Evolutionary conservation across 495 filamentous ascomycete species (phyloP).

Genomic region (Diplogelasinospora grovesii): DNA sequence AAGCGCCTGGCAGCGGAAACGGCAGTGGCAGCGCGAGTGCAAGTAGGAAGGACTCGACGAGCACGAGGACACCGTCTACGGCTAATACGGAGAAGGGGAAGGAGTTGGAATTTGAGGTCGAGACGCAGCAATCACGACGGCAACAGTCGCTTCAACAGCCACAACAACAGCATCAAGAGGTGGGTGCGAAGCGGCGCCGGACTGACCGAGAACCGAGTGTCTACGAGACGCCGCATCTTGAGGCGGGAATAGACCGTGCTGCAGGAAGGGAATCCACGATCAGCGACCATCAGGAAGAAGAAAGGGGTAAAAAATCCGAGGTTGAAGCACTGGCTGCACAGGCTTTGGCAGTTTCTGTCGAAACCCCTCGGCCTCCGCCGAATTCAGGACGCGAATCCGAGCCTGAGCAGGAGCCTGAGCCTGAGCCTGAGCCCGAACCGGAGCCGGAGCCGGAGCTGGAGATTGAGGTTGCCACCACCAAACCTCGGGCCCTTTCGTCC

Average conservation of each 20-base stretch:
- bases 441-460: slow-evolving; percentile 9
- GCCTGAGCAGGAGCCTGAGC: slow-evolving; percentile 10
- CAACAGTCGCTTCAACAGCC: slow-evolving; percentile 3
- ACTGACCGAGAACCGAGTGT: background rate
- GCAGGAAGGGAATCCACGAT: slow-evolving; percentile 1
- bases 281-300: background rate
- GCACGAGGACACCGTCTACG: slow-evolving; percentile 21
- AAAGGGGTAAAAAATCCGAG: background rate
- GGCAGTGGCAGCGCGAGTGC: slow-evolving; percentile 15
- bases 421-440: background rate
- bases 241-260: background rate
- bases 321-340: background rate
- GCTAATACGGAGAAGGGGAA: slow-evolving; percentile 25
- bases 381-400: slow-evolving; percentile 4
- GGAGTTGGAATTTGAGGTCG: slow-evolving; percentile 15
- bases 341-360: background rate
- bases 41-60: slow-evolving; percentile 22
- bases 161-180: background rate
- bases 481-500: too few species aligned
- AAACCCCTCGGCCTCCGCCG: background rate
- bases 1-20: slow-evolving; percentile 29
- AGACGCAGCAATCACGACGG: slow-evolving; percentile 4
- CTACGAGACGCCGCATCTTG: background rate
- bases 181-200: background rate
- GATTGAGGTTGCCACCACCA: slow-evolving; percentile 11